Evolutionary conservation across 2,329 filamentous ascomycete species (phyloP).

Genomic region (Colletotrichum salicis): DNA sequence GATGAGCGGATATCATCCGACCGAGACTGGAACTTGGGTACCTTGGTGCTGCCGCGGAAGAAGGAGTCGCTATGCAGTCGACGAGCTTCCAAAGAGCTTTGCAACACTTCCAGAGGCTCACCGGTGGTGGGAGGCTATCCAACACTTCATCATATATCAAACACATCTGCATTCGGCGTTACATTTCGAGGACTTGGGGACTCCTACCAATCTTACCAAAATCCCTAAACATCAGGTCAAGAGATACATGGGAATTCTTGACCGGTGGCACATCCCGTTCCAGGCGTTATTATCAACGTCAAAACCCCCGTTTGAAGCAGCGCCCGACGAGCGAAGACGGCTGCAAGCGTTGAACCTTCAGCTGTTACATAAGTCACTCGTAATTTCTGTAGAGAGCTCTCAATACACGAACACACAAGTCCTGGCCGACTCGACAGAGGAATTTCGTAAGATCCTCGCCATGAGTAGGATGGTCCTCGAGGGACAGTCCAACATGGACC

Average conservation of each 20-base stretch:
- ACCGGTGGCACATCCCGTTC: background rate
- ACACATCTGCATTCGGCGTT: slow-evolving; percentile 6
- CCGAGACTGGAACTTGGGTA: slow-evolving; percentile 8
- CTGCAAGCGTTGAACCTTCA: slow-evolving; percentile 14
- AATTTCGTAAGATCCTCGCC: background rate
- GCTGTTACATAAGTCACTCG: slow-evolving; percentile 18
- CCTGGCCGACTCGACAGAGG: background rate
- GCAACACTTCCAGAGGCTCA: slow-evolving; percentile 1
- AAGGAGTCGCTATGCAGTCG: slow-evolving; percentile 20
- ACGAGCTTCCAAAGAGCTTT: slow-evolving; percentile 19
- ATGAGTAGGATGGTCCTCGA: slow-evolving; percentile 9
- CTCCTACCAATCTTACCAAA: background rate
- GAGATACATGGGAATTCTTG: slow-evolving; percentile 34
- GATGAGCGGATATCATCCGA: slow-evolving; percentile 6
- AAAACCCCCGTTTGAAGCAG: background rate
- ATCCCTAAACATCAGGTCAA: background rate
- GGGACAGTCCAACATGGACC: background rate
- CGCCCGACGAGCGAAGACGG: background rate
- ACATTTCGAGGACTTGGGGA: slow-evolving; percentile 32
- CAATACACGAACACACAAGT: background rate
- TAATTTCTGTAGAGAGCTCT: background rate
- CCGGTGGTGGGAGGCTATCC: slow-evolving; percentile 20
- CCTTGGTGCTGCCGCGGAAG: slow-evolving; percentile 29
- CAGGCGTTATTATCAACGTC: background rate
- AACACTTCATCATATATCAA: slow-evolving; percentile 21